phyloP scores from a whole-genome alignment of 139 green algal genomes.

The Marvania coccoides region DNA sequence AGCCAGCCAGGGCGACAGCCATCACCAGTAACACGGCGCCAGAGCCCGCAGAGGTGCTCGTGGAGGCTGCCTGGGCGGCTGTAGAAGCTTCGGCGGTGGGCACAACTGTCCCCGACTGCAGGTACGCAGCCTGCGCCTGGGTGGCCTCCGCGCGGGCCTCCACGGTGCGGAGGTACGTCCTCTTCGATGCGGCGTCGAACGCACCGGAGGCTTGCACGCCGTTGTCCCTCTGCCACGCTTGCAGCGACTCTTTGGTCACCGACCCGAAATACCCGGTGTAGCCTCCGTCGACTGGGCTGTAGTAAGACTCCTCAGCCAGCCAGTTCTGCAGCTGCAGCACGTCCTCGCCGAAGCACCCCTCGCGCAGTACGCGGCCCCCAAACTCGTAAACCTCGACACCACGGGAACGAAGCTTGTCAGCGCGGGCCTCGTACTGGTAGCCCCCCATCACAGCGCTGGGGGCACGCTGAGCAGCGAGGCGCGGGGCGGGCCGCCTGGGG shows the following conservation, averaged over 20 bases:
- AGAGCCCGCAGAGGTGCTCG: too few relatives aligned
- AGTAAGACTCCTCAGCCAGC: conserved; percentile 16
- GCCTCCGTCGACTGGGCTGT: neutral
- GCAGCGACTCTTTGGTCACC: conserved; percentile 17
- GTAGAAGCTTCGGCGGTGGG: too few relatives aligned
- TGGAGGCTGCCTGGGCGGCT: too few relatives aligned
- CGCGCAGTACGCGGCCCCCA: conserved; percentile 12
- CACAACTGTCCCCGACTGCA: neutral
- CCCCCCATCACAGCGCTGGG: conserved; percentile 4
- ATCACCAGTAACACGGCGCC: too few relatives aligned
- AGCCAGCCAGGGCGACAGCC: neutral
- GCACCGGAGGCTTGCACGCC: conserved; percentile 6
- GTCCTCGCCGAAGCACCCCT: conserved; percentile 19
- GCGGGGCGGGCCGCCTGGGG: neutral
- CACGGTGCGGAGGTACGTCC: conserved; percentile 13
- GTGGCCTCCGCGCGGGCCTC: neutral
- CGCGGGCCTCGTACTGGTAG: conserved; percentile 15
- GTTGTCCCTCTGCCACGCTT: conserved; percentile 21
- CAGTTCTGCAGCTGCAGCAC: conserved; percentile 21
- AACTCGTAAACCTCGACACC: conserved; percentile 21
- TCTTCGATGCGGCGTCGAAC: conserved; percentile 16
- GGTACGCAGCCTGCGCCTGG: neutral
- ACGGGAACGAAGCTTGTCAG: neutral
- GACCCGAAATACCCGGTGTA: conserved; percentile 25
- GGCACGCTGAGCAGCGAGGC: neutral